Conservation (phyloP, 2,329 filamentous ascomycete species). For the Colletotrichum liaoningense region DNA sequence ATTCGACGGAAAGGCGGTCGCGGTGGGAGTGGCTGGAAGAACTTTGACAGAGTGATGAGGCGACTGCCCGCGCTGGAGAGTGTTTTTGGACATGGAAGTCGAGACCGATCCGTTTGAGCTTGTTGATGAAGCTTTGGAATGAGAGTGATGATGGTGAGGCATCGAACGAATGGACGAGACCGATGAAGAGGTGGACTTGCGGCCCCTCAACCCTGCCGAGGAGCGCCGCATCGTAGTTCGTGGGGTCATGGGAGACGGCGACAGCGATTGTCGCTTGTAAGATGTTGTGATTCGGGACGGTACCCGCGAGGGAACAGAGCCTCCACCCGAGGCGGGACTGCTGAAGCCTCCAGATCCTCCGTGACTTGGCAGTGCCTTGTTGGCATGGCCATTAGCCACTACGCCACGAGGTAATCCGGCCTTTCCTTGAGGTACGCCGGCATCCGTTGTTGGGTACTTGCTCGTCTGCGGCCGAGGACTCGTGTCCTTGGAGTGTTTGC, state of each 20-base stretch:
- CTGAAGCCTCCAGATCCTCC: constrained; percentile 31
- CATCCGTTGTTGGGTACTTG: constrained; percentile 61
- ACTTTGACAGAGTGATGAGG: constrained; percentile 95
- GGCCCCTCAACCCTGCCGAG: constrained; percentile 84
- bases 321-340: constrained; percentile 42
- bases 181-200: constrained; percentile 96
- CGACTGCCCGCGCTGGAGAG: constrained; percentile 72
- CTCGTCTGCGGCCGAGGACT: constrained; percentile 71
- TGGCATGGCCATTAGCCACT: constrained; percentile 62
- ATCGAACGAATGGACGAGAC: constrained; percentile 94
- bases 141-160: constrained; percentile 85
- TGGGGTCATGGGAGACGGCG: constrained; percentile 88
- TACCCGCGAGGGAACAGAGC: constrained; percentile 44
- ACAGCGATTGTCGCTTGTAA: constrained; percentile 84
- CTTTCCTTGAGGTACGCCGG: constrained; percentile 49
- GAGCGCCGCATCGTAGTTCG: constrained; percentile 86
- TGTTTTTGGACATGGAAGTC: constrained; percentile 74
- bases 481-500: constrained; percentile 60
- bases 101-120: constrained; percentile 83
- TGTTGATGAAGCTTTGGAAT: constrained; percentile 94
- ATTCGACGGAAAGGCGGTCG: constrained; percentile 81
- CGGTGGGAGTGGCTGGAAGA: constrained; percentile 88
- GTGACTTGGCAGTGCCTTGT: constrained; percentile 40
- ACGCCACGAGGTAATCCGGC: constrained; percentile 62
- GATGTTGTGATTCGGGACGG: constrained; percentile 49